Evolutionary conservation across 1,284 basidiomycete species (phyloP), one percentile per base, ranked within the genome.

Genomic region (Testicularia cyperi): DNA sequence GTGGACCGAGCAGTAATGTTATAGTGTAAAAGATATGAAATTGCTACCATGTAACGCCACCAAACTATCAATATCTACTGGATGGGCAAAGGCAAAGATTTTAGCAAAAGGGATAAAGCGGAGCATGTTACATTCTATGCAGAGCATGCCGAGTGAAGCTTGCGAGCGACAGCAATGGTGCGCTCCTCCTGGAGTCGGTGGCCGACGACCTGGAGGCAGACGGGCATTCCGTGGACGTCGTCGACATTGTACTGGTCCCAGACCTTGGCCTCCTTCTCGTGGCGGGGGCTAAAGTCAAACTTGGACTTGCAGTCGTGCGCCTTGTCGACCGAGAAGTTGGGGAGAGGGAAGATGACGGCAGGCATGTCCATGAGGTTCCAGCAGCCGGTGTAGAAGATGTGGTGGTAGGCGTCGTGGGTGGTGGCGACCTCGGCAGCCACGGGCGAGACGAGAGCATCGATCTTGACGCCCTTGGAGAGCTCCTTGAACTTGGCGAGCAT

Each of bases 291-390:
- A 27, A 42, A 48, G 5, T 10, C 20, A 0, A 15, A 38, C 1
- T 35, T 16, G 8, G 22, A 28, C 21, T 16, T 26, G 16, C 33
- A 16, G 27, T 64, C 64, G 13, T 32, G 18, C 18, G 37, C 12
- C 39, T 40, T 56, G 18, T 65, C 61, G 10, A 55, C 55, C 1
- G 22, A 44, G 10, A 49, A 4, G 8, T 26, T 41, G 0, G 31
- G 31, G 21, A 66, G n/a, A 4, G 61, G 64, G 37, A 55, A 29
- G 2, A 46, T 38, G 6, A 61, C 52, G 5, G 39, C 47, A 2
- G 65, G 65, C 38, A 42, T 44, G 31, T 67, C 62, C 61, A 67
- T 61, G 18, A 67, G 38, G 29, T 67, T 67, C 65, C 65, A 67
- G 16, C 36, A 35, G n/a, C 53, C 58, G 20, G 64, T 67, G 34